Percentiles rank a stretch among this genome's conserved stretches.
Conservation (phyloP, 73 alveolate genomes). For the Halteria grandinella region DNA sequence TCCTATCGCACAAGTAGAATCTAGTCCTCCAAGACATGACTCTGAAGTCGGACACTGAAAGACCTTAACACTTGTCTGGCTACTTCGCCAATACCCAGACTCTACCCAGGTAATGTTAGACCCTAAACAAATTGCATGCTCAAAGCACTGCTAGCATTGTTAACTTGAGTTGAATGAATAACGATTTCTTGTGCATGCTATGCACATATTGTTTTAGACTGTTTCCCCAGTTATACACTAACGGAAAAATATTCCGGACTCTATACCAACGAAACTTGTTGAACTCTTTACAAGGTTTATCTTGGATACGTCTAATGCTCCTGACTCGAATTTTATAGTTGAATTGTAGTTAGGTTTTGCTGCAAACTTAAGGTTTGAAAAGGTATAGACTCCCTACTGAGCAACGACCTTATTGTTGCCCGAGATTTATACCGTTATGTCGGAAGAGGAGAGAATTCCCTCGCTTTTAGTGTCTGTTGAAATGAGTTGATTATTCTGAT, state of each 20-base stretch:
- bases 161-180: conserved; percentile 10
- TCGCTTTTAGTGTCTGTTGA: background rate
- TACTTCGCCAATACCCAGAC: conserved; percentile 10
- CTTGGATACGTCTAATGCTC: background rate
- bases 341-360: conserved; percentile 24
- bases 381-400: background rate
- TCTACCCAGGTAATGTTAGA: conserved; percentile 9
- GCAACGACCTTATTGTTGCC: conserved; percentile 21
- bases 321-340: background rate
- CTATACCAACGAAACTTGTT: background rate
- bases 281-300: background rate
- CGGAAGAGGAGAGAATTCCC: background rate
- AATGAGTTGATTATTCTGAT: conserved; percentile 20
- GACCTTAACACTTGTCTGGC: background rate
- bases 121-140: conserved; percentile 20
- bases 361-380: background rate
- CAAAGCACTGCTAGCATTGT: conserved; percentile 12
- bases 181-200: conserved; percentile 14
- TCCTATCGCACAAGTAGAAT: conserved; percentile 17
- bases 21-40: conserved; percentile 21
- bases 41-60: conserved; percentile 10
- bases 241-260: background rate
- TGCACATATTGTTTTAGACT: conserved; percentile 19
- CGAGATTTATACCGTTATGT: background rate
- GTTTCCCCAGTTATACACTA: conserved; percentile 12